Evolutionary conservation across 2,329 filamentous ascomycete genomes (phyloP).

Genomic region (Talaromyces albobiverticillius): DNA sequence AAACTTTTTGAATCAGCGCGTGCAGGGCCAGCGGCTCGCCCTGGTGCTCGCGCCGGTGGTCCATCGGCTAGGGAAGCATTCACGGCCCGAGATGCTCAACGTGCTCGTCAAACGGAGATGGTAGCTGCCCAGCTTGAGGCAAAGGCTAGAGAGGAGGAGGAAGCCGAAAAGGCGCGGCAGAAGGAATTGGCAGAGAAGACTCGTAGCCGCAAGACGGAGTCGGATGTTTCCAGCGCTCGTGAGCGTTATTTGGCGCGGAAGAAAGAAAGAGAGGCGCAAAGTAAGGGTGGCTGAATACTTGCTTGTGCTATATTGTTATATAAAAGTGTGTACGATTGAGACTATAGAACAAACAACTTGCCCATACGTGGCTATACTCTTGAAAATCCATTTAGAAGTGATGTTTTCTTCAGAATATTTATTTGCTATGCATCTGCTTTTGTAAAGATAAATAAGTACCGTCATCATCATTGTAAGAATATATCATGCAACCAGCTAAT

Average conservation of each 20-base stretch:
- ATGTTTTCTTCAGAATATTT: no score
- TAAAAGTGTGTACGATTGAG: no score
- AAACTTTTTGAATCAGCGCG: conserved; percentile 6
- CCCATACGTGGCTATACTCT: background rate
- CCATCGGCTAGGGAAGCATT: conserved; percentile 29
- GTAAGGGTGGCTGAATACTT: background rate
- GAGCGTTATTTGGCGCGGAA: conserved; percentile 62
- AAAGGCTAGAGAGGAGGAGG: conserved; percentile 52
- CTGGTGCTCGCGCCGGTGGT: conserved; percentile 16
- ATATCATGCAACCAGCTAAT: background rate
- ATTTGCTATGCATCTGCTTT: background rate
- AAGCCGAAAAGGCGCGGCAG: conserved; percentile 56
- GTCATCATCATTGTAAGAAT: background rate
- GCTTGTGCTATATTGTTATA: background rate
- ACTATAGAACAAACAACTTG: background rate
- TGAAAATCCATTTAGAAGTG: background rate
- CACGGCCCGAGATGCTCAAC: conserved; percentile 42
- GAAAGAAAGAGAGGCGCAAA: conserved; percentile 43
- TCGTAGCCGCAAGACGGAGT: conserved; percentile 58
- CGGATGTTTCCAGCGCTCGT: conserved; percentile 58
- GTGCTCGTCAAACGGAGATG: conserved; percentile 59
- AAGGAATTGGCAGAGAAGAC: conserved; percentile 53
- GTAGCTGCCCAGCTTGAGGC: conserved; percentile 59
- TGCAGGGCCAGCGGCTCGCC: conserved; percentile 16
- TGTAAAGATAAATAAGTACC: background rate